Conservation (phyloP, 805 yeast genomes). For the Zygoascus ofunaensis region DNA sequence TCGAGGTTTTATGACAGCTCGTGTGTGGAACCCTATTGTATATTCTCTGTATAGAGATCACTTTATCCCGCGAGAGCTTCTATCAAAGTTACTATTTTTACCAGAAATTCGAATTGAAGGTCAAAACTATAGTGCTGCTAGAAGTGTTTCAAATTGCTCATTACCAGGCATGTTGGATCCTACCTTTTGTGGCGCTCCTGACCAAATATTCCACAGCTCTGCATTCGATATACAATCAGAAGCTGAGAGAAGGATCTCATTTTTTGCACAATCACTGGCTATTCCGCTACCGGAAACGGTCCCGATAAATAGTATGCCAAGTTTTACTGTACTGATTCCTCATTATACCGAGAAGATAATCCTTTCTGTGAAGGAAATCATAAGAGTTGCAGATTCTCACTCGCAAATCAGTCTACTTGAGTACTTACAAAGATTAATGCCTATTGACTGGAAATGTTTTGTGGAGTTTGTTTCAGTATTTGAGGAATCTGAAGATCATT, state of each 20-base stretch:
- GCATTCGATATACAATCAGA: conserved; percentile 57
- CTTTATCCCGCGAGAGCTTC: conserved; percentile 62
- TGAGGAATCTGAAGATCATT: not conserved
- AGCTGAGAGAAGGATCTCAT: conserved; percentile 75
- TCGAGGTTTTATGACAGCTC: conserved; percentile 3
- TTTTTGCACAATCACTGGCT: conserved; percentile 82
- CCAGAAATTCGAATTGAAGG: not conserved
- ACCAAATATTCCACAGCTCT: conserved; percentile 51
- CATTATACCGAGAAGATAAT: conserved; percentile 80
- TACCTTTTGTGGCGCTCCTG: conserved; percentile 69
- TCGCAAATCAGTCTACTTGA: conserved; percentile 65
- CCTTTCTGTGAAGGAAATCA: conserved; percentile 66
- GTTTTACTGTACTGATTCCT: conserved; percentile 77
- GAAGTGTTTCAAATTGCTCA: conserved; percentile 24
- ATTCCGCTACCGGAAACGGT: conserved; percentile 74
- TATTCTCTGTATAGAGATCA: conserved; percentile 79
- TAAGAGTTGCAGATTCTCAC: conserved; percentile 55
- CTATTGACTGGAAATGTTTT: conserved; percentile 73
- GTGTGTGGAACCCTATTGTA: conserved; percentile 77
- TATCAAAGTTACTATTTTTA: conserved; percentile 46
- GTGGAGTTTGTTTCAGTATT: conserved; percentile 32
- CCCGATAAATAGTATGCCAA: conserved; percentile 62
- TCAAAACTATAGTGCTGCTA: conserved; percentile 25
- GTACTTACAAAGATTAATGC: conserved; percentile 62
- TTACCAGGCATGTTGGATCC: conserved; percentile 32